Evolutionary conservation across 176 grass and related monocot species (phyloP).

Genomic region (Cenchrus americanus): DNA sequence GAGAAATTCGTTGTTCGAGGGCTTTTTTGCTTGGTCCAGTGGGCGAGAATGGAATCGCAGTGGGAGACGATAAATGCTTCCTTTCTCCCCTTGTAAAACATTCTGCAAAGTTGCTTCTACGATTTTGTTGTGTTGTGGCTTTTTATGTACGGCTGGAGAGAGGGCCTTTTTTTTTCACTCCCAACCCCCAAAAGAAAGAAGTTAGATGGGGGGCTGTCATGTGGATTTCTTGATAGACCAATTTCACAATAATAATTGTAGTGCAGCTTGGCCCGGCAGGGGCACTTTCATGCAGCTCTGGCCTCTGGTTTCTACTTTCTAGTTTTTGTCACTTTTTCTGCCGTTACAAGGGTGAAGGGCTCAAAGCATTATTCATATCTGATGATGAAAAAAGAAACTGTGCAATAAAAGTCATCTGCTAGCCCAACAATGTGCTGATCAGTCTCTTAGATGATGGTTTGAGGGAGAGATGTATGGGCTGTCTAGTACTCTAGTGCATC

Average conservation of each 20-base stretch:
- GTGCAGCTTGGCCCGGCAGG: neutral
- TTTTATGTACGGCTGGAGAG: neutral
- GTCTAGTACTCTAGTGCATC: neutral
- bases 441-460: neutral
- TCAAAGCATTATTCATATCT: neutral
- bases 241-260: neutral
- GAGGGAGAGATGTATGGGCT: neutral
- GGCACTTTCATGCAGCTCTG: neutral
- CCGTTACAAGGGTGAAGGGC: neutral
- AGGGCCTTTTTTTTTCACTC: neutral
- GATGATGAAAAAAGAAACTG: neutral
- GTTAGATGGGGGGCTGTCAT: neutral
- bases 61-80: neutral
- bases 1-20: neutral
- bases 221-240: neutral
- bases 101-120: neutral
- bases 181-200: neutral
- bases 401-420: neutral
- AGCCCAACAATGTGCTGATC: neutral
- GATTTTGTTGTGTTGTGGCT: neutral
- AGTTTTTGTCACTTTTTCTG: neutral
- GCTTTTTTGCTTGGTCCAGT: neutral
- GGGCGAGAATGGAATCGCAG: neutral
- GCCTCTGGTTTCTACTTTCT: neutral
- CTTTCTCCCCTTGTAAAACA: neutral